These are phyloP conservation scores for Penicillium sp. DNA, from an alignment of 2,329 filamentous ascomycete species.

Conservation along the genomic window DNA sequence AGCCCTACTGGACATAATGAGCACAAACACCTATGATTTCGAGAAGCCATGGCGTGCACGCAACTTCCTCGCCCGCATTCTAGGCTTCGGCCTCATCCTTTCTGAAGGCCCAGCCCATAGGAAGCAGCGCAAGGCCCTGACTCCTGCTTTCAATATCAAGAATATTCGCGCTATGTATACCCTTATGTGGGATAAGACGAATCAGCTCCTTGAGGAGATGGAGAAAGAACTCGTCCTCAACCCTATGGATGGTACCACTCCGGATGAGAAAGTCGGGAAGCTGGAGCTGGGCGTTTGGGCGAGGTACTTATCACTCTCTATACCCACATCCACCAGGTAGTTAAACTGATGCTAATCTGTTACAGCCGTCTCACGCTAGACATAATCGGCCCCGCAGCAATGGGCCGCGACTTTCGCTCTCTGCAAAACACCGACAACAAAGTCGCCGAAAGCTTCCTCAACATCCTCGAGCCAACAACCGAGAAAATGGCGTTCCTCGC, in stretches of 20 bases:
- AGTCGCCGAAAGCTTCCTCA: slow-evolving; percentile 57
- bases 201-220: slow-evolving; percentile 38
- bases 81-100: slow-evolving; percentile 57
- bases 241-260: slow-evolving; percentile 33
- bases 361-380: slow-evolving; percentile 60
- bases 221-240: slow-evolving; percentile 33
- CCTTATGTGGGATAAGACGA: slow-evolving; percentile 44
- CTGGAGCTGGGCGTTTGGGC: slow-evolving; percentile 42
- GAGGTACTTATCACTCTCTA: slow-evolving; percentile 25
- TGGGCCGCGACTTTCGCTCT: slow-evolving; percentile 61
- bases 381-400: slow-evolving; percentile 62
- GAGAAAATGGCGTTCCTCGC: slow-evolving; percentile 50
- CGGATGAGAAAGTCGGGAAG: slow-evolving; percentile 30
- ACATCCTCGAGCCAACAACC: slow-evolving; percentile 53
- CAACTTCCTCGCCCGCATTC: slow-evolving; percentile 52
- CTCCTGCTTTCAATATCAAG: slow-evolving; percentile 42
- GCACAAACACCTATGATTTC: slow-evolving; percentile 58
- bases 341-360: neutral
- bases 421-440: slow-evolving; percentile 56
- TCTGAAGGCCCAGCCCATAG: slow-evolving; percentile 57
- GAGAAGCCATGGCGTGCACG: slow-evolving; percentile 54
- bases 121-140: slow-evolving; percentile 48
- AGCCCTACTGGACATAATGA: slow-evolving; percentile 56
- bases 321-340: neutral
- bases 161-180: slow-evolving; percentile 41